These are phyloP conservation scores for Tolypocladium tundrense DNA, from an alignment of 2,329 filamentous ascomycete species.

Conservation along the genomic window DNA sequence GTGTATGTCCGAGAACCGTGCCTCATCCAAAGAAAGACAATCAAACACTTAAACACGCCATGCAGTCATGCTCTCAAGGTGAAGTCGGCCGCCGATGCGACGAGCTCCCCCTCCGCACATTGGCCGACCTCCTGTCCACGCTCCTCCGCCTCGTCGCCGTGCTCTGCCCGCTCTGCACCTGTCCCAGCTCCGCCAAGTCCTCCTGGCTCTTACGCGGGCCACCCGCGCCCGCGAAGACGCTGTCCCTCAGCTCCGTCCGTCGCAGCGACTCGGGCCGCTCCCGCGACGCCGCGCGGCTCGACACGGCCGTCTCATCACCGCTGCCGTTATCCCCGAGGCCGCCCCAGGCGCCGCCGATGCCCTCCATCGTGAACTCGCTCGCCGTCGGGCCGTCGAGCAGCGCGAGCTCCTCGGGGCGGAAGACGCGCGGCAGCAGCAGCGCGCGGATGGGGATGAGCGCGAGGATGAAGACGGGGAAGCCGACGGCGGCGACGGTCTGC, in stretches of 20 bases:
- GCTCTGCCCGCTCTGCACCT: constrained; percentile 16
- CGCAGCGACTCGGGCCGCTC: constrained; percentile 1
- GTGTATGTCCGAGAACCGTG: neutral
- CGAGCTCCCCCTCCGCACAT: neutral
- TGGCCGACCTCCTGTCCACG: constrained; percentile 6
- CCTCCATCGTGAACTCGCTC: constrained; percentile 66
- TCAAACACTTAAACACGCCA: neutral
- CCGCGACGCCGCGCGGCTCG: constrained; percentile 5
- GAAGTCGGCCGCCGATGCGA: neutral
- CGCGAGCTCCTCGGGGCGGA: constrained; percentile 49
- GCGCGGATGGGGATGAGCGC: constrained; percentile 57
- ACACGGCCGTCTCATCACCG: constrained; percentile 9
- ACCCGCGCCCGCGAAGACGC: constrained; percentile 15
- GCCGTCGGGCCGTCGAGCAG: constrained; percentile 65
- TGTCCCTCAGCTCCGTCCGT: constrained; percentile 8
- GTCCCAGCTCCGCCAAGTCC: constrained; percentile 23
- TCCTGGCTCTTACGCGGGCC: constrained; percentile 21
- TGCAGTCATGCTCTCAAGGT: neutral
- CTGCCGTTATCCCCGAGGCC: constrained; percentile 10
- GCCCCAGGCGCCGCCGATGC: constrained; percentile 54
- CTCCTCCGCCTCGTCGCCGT: constrained; percentile 18
- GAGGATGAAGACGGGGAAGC: constrained; percentile 67
- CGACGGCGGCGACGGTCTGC: constrained; percentile 72
- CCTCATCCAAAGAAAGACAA: neutral
- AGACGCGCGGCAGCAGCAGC: constrained; percentile 51